A percentile compares a stretch with the other conserved stretches of the same genome.
phyloP scores from a whole-genome alignment of 306 rosid genomes.

The Glycyrrhiza uralensis region DNA sequence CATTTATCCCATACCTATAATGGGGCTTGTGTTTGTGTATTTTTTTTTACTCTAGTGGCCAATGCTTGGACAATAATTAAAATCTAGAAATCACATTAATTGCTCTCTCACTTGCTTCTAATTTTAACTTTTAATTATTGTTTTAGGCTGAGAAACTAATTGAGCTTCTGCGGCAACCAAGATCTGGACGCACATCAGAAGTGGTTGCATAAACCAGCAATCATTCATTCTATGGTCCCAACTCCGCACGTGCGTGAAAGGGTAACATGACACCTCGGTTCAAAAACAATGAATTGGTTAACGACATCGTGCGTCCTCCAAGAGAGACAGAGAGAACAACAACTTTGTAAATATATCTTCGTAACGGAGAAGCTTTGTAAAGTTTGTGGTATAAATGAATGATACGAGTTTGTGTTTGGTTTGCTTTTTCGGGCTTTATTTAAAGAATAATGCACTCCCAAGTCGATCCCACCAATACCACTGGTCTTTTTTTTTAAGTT shows the following conservation, averaged over 20 bases:
- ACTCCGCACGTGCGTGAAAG: not conserved
- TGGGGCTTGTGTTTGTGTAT: not conserved
- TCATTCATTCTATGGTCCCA: constrained; percentile 5
- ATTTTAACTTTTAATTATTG: not conserved
- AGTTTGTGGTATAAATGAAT: constrained; percentile 35
- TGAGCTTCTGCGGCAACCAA: constrained; percentile 94
- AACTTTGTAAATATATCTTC: constrained; percentile 61
- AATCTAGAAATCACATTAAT: not conserved
- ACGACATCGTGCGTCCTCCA: not conserved
- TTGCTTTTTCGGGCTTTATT: constrained; percentile 24
- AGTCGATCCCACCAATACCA: not conserved
- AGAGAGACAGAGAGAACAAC: not conserved
- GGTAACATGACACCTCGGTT: not conserved
- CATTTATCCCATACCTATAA: not conserved
- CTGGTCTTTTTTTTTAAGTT: not conserved
- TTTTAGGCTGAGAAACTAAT: constrained; percentile 80
- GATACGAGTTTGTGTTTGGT: constrained; percentile 37
- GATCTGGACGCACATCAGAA: constrained; percentile 57
- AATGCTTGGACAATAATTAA: not conserved
- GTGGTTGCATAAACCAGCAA: constrained; percentile 33
- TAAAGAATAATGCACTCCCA: not conserved
- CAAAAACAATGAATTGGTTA: constrained; percentile 5
- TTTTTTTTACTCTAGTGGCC: not conserved
- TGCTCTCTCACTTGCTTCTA: not conserved
- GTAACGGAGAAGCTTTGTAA: constrained; percentile 41